Evolutionary conservation across 768 basidiomycete species (phyloP).

Genomic region (Tulasnella sp.): DNA sequence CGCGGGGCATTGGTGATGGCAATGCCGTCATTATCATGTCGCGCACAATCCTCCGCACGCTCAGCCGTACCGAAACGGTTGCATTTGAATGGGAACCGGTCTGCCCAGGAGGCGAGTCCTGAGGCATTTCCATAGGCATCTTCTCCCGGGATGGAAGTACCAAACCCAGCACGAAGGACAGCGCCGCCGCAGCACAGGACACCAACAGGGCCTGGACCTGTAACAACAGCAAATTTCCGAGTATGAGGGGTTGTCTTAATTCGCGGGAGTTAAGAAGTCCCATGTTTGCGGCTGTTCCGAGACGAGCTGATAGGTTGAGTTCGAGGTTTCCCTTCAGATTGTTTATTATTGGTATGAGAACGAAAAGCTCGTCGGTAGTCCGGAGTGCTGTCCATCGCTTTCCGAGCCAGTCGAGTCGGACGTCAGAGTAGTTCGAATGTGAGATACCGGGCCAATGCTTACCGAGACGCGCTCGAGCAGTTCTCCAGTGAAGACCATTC

Average conservation of each 20-base stretch:
- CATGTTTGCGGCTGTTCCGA: slow-evolving; percentile 94
- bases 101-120: slow-evolving; percentile 10
- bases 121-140: slow-evolving; percentile 28
- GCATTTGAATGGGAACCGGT: background rate
- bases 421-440: background rate
- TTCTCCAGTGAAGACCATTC: slow-evolving; percentile 88
- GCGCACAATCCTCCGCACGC: background rate
- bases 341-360: slow-evolving; percentile 91
- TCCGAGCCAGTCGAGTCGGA: background rate
- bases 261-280: slow-evolving; percentile 81
- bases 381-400: slow-evolving; percentile 89
- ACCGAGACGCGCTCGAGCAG: slow-evolving; percentile 87
- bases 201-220: slow-evolving; percentile 94
- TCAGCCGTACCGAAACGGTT: background rate
- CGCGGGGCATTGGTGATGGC: background rate
- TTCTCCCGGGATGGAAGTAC: slow-evolving; percentile 40
- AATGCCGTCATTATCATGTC: background rate
- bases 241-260: slow-evolving; percentile 64
- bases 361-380: slow-evolving; percentile 91
- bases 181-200: slow-evolving; percentile 79
- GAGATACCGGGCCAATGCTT: slow-evolving; percentile 39
- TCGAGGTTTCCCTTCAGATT: slow-evolving; percentile 99
- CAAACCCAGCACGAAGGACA: slow-evolving; percentile 73
- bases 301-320: slow-evolving; percentile 95
- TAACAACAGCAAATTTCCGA: slow-evolving; percentile 82